These are phyloP conservation scores for Prillingera fragicola DNA, from an alignment of 1,284 basidiomycete genomes.

Conservation along the genomic window DNA sequence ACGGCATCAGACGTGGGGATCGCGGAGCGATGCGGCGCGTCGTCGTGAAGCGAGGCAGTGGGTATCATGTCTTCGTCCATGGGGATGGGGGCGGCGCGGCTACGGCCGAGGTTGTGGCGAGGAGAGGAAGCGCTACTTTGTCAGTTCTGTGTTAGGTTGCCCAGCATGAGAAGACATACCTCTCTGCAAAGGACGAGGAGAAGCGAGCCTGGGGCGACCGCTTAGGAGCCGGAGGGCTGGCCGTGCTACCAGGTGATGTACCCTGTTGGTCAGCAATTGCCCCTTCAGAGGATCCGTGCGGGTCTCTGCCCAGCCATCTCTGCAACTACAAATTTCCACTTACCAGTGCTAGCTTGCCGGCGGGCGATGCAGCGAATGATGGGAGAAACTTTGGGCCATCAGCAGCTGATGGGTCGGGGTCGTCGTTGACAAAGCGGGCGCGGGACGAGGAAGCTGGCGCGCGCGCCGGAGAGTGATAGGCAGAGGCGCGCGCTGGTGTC, in stretches of 20 bases:
- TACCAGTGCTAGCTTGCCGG: conserved; percentile 36
- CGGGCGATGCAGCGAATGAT: conserved; percentile 33
- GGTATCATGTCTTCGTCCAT: conserved; percentile 23
- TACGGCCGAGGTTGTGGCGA: conserved; percentile 1
- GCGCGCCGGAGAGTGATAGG: conserved; percentile 10
- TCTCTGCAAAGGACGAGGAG: conserved; percentile 18
- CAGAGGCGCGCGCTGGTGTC: conserved; percentile 8
- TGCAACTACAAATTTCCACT: no score
- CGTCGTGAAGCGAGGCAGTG: conserved; percentile 23
- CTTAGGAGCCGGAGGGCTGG: conserved; percentile 20
- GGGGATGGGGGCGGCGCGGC: conserved; percentile 3
- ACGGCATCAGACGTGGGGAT: conserved; percentile 1
- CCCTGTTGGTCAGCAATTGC: conserved; percentile 13
- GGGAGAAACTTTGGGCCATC: conserved; percentile 40
- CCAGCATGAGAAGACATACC: conserved; percentile 10
- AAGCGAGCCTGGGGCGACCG: conserved; percentile 28
- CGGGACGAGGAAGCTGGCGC: conserved; percentile 9
- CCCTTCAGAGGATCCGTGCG: no score
- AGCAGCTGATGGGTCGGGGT: conserved; percentile 34
- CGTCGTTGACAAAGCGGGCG: conserved; percentile 20
- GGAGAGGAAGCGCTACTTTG: conserved; percentile 18
- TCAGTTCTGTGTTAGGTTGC: background rate
- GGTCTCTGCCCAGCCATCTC: no score
- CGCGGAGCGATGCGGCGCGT: conserved; percentile 3
- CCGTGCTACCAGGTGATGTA: conserved; percentile 9